These are phyloP conservation scores for Thyridium curvatum DNA, from an alignment of 2,329 filamentous ascomycete species.

Conservation along the genomic window DNA sequence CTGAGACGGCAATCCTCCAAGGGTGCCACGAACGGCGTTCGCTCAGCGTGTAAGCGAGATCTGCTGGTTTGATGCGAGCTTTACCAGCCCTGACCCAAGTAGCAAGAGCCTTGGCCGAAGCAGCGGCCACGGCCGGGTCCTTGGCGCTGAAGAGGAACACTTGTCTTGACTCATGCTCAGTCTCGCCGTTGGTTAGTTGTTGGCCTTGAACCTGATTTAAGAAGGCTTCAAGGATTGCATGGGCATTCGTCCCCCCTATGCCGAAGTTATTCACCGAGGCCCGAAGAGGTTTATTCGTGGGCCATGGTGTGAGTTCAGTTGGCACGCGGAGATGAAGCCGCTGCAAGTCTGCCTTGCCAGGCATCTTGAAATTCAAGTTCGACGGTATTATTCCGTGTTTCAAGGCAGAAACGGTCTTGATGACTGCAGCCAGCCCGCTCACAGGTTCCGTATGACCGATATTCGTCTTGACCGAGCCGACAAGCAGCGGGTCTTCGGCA, in stretches of 20 bases:
- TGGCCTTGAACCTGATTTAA: too few relatives aligned
- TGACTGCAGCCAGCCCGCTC: conserved; percentile 15
- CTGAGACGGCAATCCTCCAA: conserved; percentile 9
- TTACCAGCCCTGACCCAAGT: too few relatives aligned
- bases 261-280: conserved; percentile 21
- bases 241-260: conserved; percentile 20
- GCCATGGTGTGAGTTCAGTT: conserved; percentile 16
- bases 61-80: too few relatives aligned
- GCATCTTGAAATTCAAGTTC: conserved; percentile 12
- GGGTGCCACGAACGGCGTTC: conserved; percentile 7
- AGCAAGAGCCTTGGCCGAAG: too few relatives aligned
- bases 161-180: too few relatives aligned
- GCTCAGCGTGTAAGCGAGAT: conserved; percentile 23
- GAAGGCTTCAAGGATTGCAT: conserved; percentile 20
- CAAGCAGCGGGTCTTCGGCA: conserved; percentile 19
- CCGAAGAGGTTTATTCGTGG: conserved; percentile 7
- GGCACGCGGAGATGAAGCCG: conserved; percentile 18
- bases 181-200: too few relatives aligned
- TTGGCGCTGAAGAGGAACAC: too few relatives aligned
- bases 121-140: too few relatives aligned
- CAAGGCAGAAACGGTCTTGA: conserved; percentile 18
- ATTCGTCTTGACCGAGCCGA: conserved; percentile 14
- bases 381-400: conserved; percentile 17
- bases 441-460: conserved; percentile 23
- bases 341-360: too few relatives aligned